Conservation (phyloP, 768 basidiomycete genomes). For the Clitopilus passeckerianus region DNA sequence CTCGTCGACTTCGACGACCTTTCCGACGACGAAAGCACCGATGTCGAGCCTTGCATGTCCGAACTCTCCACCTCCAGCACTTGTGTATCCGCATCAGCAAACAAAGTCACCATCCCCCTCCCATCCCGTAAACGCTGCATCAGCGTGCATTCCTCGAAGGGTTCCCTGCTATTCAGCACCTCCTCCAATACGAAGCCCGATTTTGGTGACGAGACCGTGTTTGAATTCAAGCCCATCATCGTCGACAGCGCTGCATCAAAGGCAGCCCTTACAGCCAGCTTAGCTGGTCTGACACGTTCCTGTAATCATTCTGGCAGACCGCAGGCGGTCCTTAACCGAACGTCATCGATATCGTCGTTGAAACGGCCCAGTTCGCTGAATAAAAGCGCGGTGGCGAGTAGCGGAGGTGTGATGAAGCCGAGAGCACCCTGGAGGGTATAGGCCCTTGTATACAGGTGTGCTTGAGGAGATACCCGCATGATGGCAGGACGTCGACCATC, state of each 20-base stretch:
- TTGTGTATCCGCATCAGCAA: conserved; percentile 5
- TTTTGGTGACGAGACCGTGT: background rate
- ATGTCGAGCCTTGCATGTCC: conserved; percentile 13
- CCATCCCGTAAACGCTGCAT: background rate
- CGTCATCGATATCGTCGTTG: background rate
- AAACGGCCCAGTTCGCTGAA: background rate
- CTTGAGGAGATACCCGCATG: background rate
- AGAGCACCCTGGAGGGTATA: background rate
- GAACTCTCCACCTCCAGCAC: too few relatives aligned
- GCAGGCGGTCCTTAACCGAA: background rate
- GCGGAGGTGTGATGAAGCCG: background rate
- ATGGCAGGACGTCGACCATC: background rate
- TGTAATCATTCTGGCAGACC: background rate
- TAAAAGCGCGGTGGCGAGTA: background rate
- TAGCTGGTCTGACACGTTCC: background rate
- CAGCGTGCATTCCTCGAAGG: background rate
- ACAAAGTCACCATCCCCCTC: background rate
- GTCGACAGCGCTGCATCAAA: background rate
- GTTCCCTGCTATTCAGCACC: background rate
- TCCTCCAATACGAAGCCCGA: background rate
- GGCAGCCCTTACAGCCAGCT: background rate
- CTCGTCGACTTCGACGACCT: background rate
- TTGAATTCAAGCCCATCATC: background rate
- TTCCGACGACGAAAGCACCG: conserved; percentile 5
- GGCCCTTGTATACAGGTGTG: background rate